Evolutionary conservation across 306 rosid genomes (phyloP), one percentile per base, ranked within the genome.

Genomic region (Fragaria iinumae): DNA sequence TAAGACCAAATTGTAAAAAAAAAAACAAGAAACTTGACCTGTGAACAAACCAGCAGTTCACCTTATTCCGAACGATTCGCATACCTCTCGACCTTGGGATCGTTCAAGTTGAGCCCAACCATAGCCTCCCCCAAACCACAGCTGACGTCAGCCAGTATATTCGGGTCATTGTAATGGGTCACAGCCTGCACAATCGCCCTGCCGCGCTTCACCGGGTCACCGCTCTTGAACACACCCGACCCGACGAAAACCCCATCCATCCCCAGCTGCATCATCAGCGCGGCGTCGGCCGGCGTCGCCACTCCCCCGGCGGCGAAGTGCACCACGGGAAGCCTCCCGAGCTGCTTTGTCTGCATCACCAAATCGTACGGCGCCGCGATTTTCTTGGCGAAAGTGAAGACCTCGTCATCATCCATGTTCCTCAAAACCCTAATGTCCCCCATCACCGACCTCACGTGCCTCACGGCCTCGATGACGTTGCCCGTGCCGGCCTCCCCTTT

Each of bases 401-500:
- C 97, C 77, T 93, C 97, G 25, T 93, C 97, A 1, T 93, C 97
- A 20, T 93, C 97, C 96, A 93, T 93, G 86, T 89, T 90, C 70
- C 93, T 78, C 78, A 93, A 76, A 73, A 84, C 80, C 87, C 97
- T 88, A 13, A 90, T 90, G 41, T 93, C 96, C 0, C 94, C 92
- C 91, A 90, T 85, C 23, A 93, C 97, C 14, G 96, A 90, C 71
- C 97, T 64, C 38, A 92, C 97, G 53, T 92, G 97, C 38, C 97
- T 74, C 13, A 93, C 94, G 9, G 97, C 97, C 82, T 93, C 97
- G 43, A 93, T 34, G 27, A 93, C 80, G 76, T 90, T 90, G 0
- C 97, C 97, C 1, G 97, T 93, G 0, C 96, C 97, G 0, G 97
- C 97, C 66, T 93, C 97, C 0, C 97, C 97, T 45, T 93, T 93